A percentile compares a stretch with the other conserved stretches of the same genome.
phyloP scores from a whole-genome alignment of 2,329 filamentous ascomycete genomes.

The Pleoardoris graminearum region DNA sequence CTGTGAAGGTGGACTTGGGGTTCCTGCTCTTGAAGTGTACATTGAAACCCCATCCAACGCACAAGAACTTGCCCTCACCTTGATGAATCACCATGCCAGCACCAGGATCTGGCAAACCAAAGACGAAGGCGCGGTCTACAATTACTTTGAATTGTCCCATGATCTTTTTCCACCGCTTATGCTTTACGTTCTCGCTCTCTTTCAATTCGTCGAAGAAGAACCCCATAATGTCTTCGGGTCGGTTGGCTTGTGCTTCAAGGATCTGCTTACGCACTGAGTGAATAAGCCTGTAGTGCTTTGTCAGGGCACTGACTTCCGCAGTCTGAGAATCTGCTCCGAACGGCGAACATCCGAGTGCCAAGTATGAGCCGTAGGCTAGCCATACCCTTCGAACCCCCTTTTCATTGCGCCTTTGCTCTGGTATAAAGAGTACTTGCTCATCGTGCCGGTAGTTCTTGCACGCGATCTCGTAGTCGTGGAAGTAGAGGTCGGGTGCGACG shows the following conservation, averaged over 20 bases:
- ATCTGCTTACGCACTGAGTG: slow-evolving; percentile 40
- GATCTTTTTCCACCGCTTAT: slow-evolving; percentile 31
- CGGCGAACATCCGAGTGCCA: slow-evolving; percentile 24
- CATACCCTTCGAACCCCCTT: slow-evolving; percentile 31
- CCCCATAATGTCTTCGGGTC: slow-evolving; percentile 37
- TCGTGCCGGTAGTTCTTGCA: slow-evolving; percentile 52
- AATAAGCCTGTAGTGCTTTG: slow-evolving; percentile 49
- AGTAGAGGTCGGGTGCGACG: slow-evolving; percentile 54
- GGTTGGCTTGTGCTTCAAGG: slow-evolving; percentile 47
- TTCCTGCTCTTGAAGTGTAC: slow-evolving; percentile 34
- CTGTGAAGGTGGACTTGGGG: slow-evolving; percentile 46
- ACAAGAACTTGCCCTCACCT: slow-evolving; percentile 46
- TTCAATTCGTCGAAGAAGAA: slow-evolving; percentile 51
- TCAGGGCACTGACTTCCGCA: slow-evolving; percentile 38
- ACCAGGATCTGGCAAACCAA: slow-evolving; percentile 49
- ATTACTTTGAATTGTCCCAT: slow-evolving; percentile 46
- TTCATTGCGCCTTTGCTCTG: slow-evolving; percentile 57
- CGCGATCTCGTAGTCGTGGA: slow-evolving; percentile 52
- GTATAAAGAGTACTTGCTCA: slow-evolving; percentile 55
- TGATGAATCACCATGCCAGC: slow-evolving; percentile 51
- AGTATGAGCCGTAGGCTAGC: slow-evolving; percentile 30
- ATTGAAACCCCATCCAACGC: slow-evolving; percentile 53
- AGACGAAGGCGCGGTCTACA: slow-evolving; percentile 52
- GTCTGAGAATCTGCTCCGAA: slow-evolving; percentile 49
- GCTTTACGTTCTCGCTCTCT: slow-evolving; percentile 33